A percentile compares a stretch with the other conserved stretches of the same genome.
These are phyloP conservation scores for Sordariomycetes sp. DNA, from an alignment of 2,329 filamentous ascomycete genomes.

Conservation along the genomic window DNA sequence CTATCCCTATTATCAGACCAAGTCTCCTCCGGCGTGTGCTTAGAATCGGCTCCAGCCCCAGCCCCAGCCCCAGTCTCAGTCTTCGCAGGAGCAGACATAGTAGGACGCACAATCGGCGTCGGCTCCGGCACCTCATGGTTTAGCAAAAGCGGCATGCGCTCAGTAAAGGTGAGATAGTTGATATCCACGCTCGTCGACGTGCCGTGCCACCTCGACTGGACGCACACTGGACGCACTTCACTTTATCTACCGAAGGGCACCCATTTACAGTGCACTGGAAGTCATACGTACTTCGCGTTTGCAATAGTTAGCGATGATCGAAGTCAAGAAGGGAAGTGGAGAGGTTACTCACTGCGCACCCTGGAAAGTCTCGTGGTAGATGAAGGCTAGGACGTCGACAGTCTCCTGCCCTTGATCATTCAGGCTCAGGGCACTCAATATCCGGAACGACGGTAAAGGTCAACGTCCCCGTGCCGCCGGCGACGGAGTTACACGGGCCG, in stretches of 20 bases:
- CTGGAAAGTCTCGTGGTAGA: not conserved
- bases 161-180: not conserved
- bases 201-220: not conserved
- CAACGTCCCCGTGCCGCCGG: slow-evolving; percentile 3
- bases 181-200: not conserved
- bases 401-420: not conserved
- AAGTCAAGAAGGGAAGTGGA: too few species aligned
- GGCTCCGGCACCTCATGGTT: not conserved
- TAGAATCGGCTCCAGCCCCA: too few species aligned
- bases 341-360: not conserved
- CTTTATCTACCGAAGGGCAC: not conserved
- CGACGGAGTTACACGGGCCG: slow-evolving; percentile 3
- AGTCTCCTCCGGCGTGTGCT: not conserved
- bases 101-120: not conserved
- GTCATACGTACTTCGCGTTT: too few species aligned
- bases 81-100: not conserved
- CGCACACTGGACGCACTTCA: too few species aligned
- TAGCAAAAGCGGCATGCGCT: not conserved
- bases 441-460: slow-evolving; percentile 2
- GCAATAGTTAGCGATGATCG: too few species aligned
- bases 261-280: not conserved
- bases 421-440: not conserved
- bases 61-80: too few species aligned
- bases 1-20: not conserved
- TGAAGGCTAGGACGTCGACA: not conserved